Base-by-base conservation (phyloP, 192 early-diverging fungal genomes). In the Phlyctochytrium planicorne region DNA sequence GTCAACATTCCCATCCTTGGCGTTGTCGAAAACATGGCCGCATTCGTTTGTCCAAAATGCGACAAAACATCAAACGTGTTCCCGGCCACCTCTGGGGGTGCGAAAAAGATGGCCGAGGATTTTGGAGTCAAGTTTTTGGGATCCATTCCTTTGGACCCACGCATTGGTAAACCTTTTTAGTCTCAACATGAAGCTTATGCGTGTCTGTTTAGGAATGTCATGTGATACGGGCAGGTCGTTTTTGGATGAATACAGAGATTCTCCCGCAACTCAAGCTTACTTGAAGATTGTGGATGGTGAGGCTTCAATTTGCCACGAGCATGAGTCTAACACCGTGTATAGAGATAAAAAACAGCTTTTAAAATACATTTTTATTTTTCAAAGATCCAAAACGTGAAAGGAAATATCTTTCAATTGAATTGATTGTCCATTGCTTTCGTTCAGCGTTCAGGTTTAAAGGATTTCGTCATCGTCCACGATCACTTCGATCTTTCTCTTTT, bases 161-260 rank as follows among this genome's bases (percentile, higher is more conserved):
- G 83, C 50, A 85, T 85, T 55, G n/a, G 83, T 32, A 0, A 1
- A 30, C 14, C 24, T 31, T 47, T 36, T 37, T n/a, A 1, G 14
- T 73, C 23, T 73, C 24, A 4, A 14, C 16, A 59, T 33, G 1
- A 64, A n/a, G 10, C 23, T 32, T 53, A 2, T 66, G n/a, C n/a
- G n/a, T n/a, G n/a, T n/a, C n/a, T n/a, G n/a, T n/a, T n/a, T n/a
- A n/a, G 93, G 87, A 63, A 88, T 87, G 37, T 82, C 88, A 10
- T 94, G 93, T 66, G 97, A 99, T 76, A 82, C 78, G 62, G 97
- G 97, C 4, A 74, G 91, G 10, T 92, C 93, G 12, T 98, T 98
- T 69, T 40, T 96, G 74, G 96, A 98, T 37, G 80, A 89, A 33
- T 89, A 87, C 73, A 89, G 91, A 2, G 92, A 95, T 34, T 95